Conservation (phyloP, 169 alveolate species). For the Plasmodium inui region DNA sequence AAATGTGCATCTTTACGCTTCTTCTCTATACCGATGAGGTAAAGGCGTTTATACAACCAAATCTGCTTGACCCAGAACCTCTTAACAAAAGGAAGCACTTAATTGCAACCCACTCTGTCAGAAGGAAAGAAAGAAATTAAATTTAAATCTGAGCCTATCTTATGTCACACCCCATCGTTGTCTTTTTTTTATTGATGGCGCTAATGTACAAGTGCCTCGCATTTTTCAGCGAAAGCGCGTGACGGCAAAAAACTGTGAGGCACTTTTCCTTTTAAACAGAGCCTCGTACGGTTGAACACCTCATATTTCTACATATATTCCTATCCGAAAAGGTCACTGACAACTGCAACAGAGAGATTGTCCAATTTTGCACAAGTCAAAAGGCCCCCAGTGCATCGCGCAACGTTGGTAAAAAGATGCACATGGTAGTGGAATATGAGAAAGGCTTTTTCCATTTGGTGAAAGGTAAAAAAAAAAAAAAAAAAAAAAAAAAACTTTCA, state of each 20-base stretch:
- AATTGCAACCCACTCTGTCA: not conserved
- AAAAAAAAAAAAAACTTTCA: not conserved
- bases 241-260: not conserved
- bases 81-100: not conserved
- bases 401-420: not conserved
- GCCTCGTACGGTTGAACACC: not conserved
- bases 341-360: not conserved
- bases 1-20: not conserved
- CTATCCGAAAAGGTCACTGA: not conserved
- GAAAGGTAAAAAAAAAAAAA: not conserved
- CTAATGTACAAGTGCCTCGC: not conserved
- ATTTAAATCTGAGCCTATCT: not conserved
- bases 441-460: not conserved
- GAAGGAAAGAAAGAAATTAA: not conserved
- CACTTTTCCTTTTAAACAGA: not conserved
- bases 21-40: not conserved
- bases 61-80: not conserved
- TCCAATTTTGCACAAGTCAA: not conserved
- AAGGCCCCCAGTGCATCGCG: constrained; percentile 1
- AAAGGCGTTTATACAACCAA: not conserved
- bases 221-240: not conserved
- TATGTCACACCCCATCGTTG: not conserved
- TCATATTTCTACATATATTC: not conserved
- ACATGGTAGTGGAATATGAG: not conserved
- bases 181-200: not conserved